Evolutionary conservation across 208 protist genomes (phyloP).

Genomic region (Porcisia deanei): DNA sequence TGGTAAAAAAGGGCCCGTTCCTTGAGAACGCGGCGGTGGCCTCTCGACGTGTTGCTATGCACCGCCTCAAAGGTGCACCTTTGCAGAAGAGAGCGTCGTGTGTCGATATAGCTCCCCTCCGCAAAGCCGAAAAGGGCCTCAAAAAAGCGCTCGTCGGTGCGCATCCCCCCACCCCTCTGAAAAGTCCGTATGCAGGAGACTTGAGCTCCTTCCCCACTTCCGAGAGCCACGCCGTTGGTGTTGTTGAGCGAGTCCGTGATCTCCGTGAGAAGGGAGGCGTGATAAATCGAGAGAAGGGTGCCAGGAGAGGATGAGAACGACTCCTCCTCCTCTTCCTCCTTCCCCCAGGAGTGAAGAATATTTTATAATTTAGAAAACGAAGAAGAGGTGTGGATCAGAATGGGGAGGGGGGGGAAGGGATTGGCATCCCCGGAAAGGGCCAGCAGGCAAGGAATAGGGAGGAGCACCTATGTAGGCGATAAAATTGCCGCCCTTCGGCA

Average conservation of each 20-base stretch:
- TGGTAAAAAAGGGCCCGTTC: conserved; percentile 31
- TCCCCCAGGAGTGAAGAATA: neutral
- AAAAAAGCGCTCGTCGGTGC: conserved; percentile 30
- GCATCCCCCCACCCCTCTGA: neutral
- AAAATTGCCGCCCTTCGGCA: no score
- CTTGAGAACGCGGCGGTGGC: conserved; percentile 6
- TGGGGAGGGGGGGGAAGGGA: neutral
- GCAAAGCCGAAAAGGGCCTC: conserved; percentile 39
- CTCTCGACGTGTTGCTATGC: neutral
- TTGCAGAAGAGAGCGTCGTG: conserved; percentile 18
- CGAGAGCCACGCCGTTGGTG: neutral
- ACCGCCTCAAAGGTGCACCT: conserved; percentile 20
- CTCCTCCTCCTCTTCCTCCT: neutral
- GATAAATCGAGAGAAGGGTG: neutral
- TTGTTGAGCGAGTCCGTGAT: neutral
- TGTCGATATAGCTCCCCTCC: conserved; percentile 27
- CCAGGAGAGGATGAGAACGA: neutral
- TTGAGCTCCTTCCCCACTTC: neutral
- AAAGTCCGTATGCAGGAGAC: neutral
- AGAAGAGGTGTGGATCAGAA: neutral
- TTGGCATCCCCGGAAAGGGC: no score
- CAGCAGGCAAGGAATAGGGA: no score
- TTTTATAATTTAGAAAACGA: neutral
- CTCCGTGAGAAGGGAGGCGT: neutral
- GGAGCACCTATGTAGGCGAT: no score